phyloP scores from a whole-genome alignment of 768 basidiomycete genomes.

The Termitomyces sp. region DNA sequence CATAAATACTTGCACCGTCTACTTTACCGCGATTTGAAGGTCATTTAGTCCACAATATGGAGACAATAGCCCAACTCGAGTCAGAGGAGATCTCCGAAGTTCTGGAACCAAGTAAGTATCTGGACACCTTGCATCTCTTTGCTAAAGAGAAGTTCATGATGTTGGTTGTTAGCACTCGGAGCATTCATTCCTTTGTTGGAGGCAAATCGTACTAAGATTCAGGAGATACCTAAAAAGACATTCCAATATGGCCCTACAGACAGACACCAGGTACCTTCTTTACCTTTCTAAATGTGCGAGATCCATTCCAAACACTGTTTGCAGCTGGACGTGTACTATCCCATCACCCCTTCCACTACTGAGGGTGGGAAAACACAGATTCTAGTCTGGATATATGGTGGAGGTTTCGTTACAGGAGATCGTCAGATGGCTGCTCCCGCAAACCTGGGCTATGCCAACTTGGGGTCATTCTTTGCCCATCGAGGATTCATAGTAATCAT shows the following conservation, averaged over 20 bases:
- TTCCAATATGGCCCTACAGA: conserved; percentile 54
- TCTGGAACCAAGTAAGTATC: conserved; percentile 30
- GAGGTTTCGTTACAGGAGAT: conserved; percentile 52
- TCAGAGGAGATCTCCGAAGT: conserved; percentile 27
- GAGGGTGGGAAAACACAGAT: conserved; percentile 37
- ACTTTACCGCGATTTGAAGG: neutral
- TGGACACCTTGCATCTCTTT: neutral
- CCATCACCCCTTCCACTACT: conserved; percentile 19
- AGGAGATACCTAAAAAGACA: conserved; percentile 43
- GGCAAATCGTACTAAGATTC: conserved; percentile 41
- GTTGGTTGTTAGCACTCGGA: neutral
- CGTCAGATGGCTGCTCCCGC: conserved; percentile 43
- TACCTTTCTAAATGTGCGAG: neutral
- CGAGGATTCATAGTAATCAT: conserved; percentile 61
- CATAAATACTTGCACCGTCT: neutral
- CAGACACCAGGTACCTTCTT: conserved; percentile 41
- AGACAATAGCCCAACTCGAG: conserved; percentile 27
- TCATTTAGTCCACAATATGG: conserved; percentile 22
- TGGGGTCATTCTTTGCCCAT: conserved; percentile 60
- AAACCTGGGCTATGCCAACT: conserved; percentile 49
- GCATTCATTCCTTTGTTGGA: conserved; percentile 38
- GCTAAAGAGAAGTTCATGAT: neutral
- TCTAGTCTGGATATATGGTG: conserved; percentile 65
- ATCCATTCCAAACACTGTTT: neutral
- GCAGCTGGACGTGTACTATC: conserved; percentile 70